phyloP scores from a whole-genome alignment of 2,329 filamentous ascomycete genomes.

The Nigrospora osmanthi region DNA sequence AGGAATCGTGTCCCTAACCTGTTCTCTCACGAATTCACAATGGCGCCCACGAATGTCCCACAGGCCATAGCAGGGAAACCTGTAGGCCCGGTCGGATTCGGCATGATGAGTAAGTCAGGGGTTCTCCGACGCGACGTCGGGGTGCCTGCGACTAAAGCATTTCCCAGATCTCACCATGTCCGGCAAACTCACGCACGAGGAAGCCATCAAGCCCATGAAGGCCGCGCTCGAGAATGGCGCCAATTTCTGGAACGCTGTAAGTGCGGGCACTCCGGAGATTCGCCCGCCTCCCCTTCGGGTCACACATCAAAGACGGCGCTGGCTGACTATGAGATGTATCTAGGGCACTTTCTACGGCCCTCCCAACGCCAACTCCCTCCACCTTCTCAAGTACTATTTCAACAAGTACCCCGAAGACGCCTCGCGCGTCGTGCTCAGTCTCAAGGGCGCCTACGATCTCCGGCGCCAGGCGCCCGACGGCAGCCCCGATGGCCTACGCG shows the following conservation, averaged over 20 bases:
- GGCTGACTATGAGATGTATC: neutral
- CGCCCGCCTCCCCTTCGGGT: conserved; percentile 2
- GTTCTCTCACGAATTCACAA: neutral
- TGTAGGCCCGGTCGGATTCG: conserved; percentile 1
- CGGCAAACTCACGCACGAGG: conserved; percentile 1
- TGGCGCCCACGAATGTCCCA: neutral
- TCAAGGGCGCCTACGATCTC: conserved; percentile 42
- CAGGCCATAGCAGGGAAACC: neutral
- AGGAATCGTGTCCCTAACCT: too few relatives aligned
- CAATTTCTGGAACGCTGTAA: conserved; percentile 7
- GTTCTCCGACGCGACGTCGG: too few relatives aligned
- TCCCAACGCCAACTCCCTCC: conserved; percentile 40
- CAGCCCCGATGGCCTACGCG: conserved; percentile 38
- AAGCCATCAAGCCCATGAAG: conserved; percentile 5
- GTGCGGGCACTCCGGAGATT: neutral
- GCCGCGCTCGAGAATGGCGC: conserved; percentile 6
- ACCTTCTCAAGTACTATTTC: conserved; percentile 47
- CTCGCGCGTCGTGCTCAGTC: conserved; percentile 42
- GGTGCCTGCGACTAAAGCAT: neutral
- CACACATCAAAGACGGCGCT: too few relatives aligned
- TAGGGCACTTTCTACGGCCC: conserved; percentile 45
- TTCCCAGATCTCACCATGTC: neutral
- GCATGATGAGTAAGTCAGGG: neutral
- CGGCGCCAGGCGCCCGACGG: conserved; percentile 25
- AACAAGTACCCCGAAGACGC: conserved; percentile 46